Evolutionary conservation across 2,329 filamentous ascomycete species (phyloP).

Genomic region (Didymella pomorum): DNA sequence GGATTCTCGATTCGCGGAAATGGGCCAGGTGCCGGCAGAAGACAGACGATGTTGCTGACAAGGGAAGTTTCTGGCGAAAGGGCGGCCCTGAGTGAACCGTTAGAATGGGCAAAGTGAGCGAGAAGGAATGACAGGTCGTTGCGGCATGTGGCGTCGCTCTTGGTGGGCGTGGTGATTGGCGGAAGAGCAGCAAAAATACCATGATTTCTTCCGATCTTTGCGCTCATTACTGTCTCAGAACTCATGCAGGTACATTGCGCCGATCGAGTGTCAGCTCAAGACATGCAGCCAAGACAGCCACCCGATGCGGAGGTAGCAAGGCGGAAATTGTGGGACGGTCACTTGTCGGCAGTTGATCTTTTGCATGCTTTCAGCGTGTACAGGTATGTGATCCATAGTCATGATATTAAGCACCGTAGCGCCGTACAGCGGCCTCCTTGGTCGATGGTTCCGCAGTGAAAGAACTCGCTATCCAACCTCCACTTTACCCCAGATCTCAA

Average conservation of each 20-base stretch:
- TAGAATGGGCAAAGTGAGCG: neutral
- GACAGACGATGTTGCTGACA: neutral
- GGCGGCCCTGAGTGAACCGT: neutral
- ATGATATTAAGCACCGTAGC: neutral
- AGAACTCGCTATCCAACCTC: neutral
- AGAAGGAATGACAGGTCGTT: neutral
- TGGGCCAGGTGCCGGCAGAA: neutral
- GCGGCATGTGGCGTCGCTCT: neutral
- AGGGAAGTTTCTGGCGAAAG: neutral
- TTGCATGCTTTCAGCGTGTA: neutral
- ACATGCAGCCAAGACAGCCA: constrained; percentile 10
- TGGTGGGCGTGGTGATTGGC: neutral
- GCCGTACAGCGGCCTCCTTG: neutral
- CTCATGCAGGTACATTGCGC: constrained; percentile 7
- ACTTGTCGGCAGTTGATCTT: neutral
- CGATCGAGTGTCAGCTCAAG: neutral
- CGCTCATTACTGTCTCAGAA: no score
- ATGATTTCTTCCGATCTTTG: no score
- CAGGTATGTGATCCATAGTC: neutral
- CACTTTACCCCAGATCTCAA: constrained; percentile 3
- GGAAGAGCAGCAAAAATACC: no score
- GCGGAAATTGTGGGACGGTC: constrained; percentile 1
- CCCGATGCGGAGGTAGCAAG: neutral
- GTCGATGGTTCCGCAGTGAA: neutral
- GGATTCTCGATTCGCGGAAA: neutral